phyloP scores from a whole-genome alignment of 1,284 basidiomycete genomes.

The Athelia psychrophila region DNA sequence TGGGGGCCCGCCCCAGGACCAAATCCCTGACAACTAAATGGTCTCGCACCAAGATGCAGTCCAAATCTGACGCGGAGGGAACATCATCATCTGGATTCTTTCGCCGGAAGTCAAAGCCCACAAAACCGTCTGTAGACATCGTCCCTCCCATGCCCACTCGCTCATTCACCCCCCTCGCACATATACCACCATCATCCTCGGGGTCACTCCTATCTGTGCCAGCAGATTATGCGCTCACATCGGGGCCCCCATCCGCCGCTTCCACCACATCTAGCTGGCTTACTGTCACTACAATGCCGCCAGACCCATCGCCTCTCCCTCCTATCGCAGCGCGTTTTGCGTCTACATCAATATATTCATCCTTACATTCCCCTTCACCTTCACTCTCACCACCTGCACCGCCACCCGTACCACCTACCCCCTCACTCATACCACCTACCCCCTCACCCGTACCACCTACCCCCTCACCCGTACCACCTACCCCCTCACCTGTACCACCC shows the following conservation, averaged over 20 bases:
- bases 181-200: background rate
- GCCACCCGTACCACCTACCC: too few species aligned
- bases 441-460: constrained; percentile 1
- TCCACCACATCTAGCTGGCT: too few species aligned
- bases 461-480: constrained; percentile 5
- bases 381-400: too few species aligned
- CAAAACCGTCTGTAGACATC: background rate
- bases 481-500: constrained; percentile 2
- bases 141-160: background rate
- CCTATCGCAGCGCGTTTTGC: constrained; percentile 54
- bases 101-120: background rate
- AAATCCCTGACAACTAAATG: constrained; percentile 13
- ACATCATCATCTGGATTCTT: background rate
- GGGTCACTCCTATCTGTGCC: background rate
- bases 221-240: too few species aligned
- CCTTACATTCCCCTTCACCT: constrained; percentile 10
- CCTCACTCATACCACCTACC: constrained; percentile 2
- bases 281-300: constrained; percentile 30
- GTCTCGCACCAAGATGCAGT: constrained; percentile 16
- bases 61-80: background rate
- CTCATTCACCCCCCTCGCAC: background rate
- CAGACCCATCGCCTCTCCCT: constrained; percentile 30
- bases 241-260: too few species aligned
- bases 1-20: constrained; percentile 24
- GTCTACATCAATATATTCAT: constrained; percentile 33